Conservation (phyloP, 352 stramenopile genomes). For the Globisporangium cylindrosporum region DNA sequence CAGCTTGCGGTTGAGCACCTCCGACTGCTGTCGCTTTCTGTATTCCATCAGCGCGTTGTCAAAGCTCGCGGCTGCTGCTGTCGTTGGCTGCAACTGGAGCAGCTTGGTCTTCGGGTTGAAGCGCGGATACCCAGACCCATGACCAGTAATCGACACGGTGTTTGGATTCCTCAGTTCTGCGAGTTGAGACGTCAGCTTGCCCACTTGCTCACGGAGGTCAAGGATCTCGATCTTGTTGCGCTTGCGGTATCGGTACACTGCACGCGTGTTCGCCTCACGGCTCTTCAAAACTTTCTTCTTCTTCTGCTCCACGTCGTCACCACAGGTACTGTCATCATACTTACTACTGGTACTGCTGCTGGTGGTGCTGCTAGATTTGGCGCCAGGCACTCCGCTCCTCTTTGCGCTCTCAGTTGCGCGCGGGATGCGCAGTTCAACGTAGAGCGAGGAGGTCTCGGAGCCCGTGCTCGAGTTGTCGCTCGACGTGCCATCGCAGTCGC, state of each 20-base stretch:
- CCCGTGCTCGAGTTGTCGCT: background rate
- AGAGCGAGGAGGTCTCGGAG: background rate
- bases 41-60: conserved; percentile 8
- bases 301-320: background rate
- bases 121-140: background rate
- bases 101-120: background rate
- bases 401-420: background rate
- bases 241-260: conserved; percentile 13
- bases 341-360: background rate
- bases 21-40: conserved; percentile 7
- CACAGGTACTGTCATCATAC: background rate
- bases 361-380: background rate
- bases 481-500: background rate
- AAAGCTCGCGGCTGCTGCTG: background rate
- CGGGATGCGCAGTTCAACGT: conserved; percentile 7
- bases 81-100: background rate
- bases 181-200: conserved; percentile 6
- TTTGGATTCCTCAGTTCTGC: conserved; percentile 3
- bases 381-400: no score
- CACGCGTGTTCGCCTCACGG: conserved; percentile 12
- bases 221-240: conserved; percentile 11
- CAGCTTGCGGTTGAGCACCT: conserved; percentile 13
- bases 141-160: background rate
- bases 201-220: conserved; percentile 6
- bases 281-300: background rate